phyloP scores from a whole-genome alignment of 2,329 filamentous ascomycete genomes.

The Coleophoma cylindrospora region DNA sequence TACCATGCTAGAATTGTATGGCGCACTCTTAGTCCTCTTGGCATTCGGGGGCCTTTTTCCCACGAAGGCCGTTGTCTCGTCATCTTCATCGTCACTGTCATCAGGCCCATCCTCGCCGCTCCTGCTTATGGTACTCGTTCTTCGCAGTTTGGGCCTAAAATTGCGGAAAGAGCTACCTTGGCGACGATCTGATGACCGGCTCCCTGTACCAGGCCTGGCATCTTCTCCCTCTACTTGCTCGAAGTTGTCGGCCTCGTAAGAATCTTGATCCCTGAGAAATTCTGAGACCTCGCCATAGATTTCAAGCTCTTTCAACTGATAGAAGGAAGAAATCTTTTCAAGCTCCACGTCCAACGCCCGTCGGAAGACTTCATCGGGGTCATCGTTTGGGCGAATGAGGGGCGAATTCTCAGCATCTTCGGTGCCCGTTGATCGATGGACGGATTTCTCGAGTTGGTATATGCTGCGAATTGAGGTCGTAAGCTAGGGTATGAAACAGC shows the following conservation, averaged over 20 bases:
- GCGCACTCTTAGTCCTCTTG: constrained; percentile 27
- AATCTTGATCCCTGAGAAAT: constrained; percentile 71
- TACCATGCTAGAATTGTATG: constrained; percentile 13
- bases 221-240: constrained; percentile 27
- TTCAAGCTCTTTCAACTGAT: constrained; percentile 82
- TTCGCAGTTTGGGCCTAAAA: constrained; percentile 37
- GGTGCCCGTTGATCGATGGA: constrained; percentile 53
- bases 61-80: constrained; percentile 45
- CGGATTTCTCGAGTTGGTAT: constrained; percentile 86
- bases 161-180: constrained; percentile 47
- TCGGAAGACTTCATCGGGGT: constrained; percentile 78
- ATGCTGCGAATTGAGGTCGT: constrained; percentile 52
- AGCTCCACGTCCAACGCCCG: constrained; percentile 81
- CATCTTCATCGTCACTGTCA: constrained; percentile 64
- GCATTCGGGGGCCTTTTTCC: constrained; percentile 25
- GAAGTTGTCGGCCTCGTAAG: constrained; percentile 40
- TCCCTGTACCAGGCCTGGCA: constrained; percentile 35
- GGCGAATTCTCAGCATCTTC: constrained; percentile 81
- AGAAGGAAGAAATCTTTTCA: constrained; percentile 92
- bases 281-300: constrained; percentile 76
- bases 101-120: constrained; percentile 51
- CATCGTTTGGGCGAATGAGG: constrained; percentile 62
- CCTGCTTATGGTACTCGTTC: constrained; percentile 37
- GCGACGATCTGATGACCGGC: constrained; percentile 34
- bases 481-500: neutral